phyloP scores from a whole-genome alignment of 75 land plant genomes.

The Picea glauca region DNA sequence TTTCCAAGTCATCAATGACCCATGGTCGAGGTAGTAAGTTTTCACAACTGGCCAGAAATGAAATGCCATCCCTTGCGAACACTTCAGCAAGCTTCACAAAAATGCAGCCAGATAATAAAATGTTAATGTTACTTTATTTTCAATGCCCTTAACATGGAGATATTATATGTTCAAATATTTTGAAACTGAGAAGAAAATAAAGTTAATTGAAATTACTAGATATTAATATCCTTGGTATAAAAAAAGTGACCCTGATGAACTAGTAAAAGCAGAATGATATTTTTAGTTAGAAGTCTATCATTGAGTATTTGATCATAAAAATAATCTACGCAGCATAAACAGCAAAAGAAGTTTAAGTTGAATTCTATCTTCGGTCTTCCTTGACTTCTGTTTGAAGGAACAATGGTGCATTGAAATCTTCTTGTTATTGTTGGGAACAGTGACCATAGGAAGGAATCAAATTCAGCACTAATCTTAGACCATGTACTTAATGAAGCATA shows the following conservation, averaged over 20 bases:
- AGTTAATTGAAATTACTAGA: background rate
- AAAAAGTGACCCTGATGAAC: background rate
- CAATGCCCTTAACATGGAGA: background rate
- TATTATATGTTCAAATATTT: background rate
- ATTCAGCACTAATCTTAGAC: background rate
- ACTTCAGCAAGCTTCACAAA: slow-evolving; percentile 90
- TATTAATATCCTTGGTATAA: slow-evolving; percentile 1
- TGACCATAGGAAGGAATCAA: background rate
- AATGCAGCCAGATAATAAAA: background rate
- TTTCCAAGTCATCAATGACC: slow-evolving; percentile 95
- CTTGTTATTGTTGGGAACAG: background rate
- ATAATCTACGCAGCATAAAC: background rate
- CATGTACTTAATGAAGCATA: too few species aligned
- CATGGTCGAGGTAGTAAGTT: slow-evolving; percentile 89
- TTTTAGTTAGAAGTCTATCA: too few species aligned
- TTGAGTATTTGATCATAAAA: too few species aligned
- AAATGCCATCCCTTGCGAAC: slow-evolving; percentile 80
- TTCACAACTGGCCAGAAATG: slow-evolving; percentile 85
- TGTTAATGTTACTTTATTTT: background rate
- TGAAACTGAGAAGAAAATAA: background rate
- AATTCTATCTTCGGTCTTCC: background rate
- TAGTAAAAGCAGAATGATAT: too few species aligned
- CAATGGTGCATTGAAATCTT: background rate
- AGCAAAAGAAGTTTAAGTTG: background rate
- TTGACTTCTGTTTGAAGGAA: background rate